Conservation (phyloP, 352 stramenopile genomes). For the Phytopythium helicoides region DNA sequence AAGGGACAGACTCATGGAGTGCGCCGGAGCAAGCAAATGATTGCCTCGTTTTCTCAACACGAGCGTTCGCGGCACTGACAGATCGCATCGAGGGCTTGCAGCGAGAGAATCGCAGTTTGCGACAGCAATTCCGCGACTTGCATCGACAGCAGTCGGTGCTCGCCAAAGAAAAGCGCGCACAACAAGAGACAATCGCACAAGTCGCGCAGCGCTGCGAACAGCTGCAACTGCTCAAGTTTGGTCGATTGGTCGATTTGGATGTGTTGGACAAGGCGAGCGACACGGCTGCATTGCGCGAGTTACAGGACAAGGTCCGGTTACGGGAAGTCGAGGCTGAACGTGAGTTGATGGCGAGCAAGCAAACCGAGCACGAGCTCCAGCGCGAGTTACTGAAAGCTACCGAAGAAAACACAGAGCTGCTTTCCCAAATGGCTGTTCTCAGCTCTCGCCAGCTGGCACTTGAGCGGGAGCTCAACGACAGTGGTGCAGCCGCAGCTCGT, state of each 20-base stretch:
- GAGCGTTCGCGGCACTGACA: conserved; percentile 53
- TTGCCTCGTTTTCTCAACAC: conserved; percentile 74
- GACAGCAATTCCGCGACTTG: conserved; percentile 86
- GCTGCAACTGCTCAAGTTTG: conserved; percentile 83
- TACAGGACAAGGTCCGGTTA: conserved; percentile 66
- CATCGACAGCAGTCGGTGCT: conserved; percentile 86
- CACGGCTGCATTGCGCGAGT: conserved; percentile 59
- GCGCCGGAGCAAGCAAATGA: conserved; percentile 46
- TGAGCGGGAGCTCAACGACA: conserved; percentile 84
- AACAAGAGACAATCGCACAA: conserved; percentile 63
- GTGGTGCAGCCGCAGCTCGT: conserved; percentile 31
- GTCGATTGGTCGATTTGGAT: conserved; percentile 80
- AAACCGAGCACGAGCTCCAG: conserved; percentile 62
- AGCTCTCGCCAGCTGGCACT: conserved; percentile 76
- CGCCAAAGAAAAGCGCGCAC: conserved; percentile 71
- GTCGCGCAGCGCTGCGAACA: conserved; percentile 71
- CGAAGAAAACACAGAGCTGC: conserved; percentile 78
- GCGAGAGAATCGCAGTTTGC: conserved; percentile 80
- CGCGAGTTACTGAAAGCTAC: conserved; percentile 77
- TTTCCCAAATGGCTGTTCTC: conserved; percentile 75
- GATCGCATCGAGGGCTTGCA: conserved; percentile 82
- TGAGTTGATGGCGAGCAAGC: conserved; percentile 35
- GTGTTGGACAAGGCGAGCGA: conserved; percentile 87
- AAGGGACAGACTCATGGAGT: conserved; percentile 25
- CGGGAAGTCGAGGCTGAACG: conserved; percentile 77